Conservation (phyloP, 2,329 filamentous ascomycete species). For the Domatiomyces globalis region DNA sequence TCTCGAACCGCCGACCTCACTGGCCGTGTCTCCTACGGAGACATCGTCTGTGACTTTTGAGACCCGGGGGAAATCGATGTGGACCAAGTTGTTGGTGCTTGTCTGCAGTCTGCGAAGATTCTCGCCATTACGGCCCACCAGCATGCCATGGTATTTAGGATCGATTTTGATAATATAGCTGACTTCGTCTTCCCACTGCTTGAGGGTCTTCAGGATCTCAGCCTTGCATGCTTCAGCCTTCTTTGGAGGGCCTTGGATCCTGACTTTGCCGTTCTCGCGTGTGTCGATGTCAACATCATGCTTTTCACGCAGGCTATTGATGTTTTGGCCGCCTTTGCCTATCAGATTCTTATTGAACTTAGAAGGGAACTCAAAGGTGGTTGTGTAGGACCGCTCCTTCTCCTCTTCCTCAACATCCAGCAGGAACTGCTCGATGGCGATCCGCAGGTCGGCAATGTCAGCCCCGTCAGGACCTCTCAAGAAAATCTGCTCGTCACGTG, state of each 20-base stretch:
- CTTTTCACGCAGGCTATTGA: constrained; percentile 54
- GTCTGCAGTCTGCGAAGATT: constrained; percentile 87
- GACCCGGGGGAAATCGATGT: constrained; percentile 81
- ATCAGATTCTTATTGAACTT: constrained; percentile 82
- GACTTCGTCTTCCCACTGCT: constrained; percentile 79
- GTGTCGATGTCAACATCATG: constrained; percentile 72
- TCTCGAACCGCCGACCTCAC: constrained; percentile 46
- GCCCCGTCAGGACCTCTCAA: constrained; percentile 53
- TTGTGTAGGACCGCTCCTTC: constrained; percentile 76
- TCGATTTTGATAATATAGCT: constrained; percentile 80
- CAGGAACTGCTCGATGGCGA: constrained; percentile 65
- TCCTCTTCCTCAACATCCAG: constrained; percentile 84
- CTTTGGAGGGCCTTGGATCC: constrained; percentile 87
- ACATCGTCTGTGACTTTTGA: constrained; percentile 49
- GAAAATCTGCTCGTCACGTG: constrained; percentile 5
- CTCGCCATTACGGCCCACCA: constrained; percentile 76
- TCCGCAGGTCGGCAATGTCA: constrained; percentile 55
- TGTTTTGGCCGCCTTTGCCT: constrained; percentile 52
- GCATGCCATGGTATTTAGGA: constrained; percentile 81
- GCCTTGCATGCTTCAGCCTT: constrained; percentile 79
- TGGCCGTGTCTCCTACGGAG: constrained; percentile 52
- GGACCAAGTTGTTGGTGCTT: constrained; percentile 61
- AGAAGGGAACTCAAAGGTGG: constrained; percentile 84
- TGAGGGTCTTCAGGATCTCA: constrained; percentile 65
- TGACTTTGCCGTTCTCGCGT: constrained; percentile 71